Conservation (phyloP, 2,329 filamentous ascomycete genomes). For the Polytolypa hystricis region DNA sequence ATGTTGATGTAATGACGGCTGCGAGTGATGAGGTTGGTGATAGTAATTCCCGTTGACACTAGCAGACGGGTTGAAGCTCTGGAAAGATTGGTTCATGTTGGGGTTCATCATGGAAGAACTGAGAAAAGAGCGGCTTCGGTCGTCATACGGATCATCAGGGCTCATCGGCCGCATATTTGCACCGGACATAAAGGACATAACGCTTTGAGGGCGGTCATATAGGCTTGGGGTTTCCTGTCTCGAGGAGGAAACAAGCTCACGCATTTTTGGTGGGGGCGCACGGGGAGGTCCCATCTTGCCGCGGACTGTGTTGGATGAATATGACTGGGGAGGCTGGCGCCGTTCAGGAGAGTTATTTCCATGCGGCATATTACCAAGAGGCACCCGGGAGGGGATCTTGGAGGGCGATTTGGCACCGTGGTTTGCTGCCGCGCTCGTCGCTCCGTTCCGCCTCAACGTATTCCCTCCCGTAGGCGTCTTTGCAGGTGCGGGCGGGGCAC, state of each 20-base stretch:
- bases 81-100: constrained; percentile 26
- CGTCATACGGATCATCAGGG: constrained; percentile 81
- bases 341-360: constrained; percentile 72
- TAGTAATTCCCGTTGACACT: constrained; percentile 24
- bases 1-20: constrained; percentile 6
- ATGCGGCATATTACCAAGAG: constrained; percentile 36
- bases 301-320: constrained; percentile 33
- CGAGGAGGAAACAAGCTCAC: constrained; percentile 57
- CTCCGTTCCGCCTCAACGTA: constrained; percentile 30
- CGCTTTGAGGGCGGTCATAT: constrained; percentile 42
- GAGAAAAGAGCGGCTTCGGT: constrained; percentile 41
- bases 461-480: constrained; percentile 36
- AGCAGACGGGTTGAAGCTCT: constrained; percentile 30
- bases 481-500: constrained; percentile 32
- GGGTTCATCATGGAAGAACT: constrained; percentile 23
- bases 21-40: constrained; percentile 15
- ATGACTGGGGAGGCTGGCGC: constrained; percentile 32
- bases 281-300: constrained; percentile 44
- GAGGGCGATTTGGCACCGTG: constrained; percentile 32
- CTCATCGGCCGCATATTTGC: constrained; percentile 39
- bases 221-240: constrained; percentile 24
- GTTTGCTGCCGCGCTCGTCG: not conserved
- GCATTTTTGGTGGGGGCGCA: constrained; percentile 83
- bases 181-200: constrained; percentile 26
- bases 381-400: constrained; percentile 38